A percentile compares a stretch with the other conserved stretches of the same genome.
phyloP scores from a whole-genome alignment of 1,284 basidiomycete species.

The Microbotryum lychnidis-dioicae region DNA sequence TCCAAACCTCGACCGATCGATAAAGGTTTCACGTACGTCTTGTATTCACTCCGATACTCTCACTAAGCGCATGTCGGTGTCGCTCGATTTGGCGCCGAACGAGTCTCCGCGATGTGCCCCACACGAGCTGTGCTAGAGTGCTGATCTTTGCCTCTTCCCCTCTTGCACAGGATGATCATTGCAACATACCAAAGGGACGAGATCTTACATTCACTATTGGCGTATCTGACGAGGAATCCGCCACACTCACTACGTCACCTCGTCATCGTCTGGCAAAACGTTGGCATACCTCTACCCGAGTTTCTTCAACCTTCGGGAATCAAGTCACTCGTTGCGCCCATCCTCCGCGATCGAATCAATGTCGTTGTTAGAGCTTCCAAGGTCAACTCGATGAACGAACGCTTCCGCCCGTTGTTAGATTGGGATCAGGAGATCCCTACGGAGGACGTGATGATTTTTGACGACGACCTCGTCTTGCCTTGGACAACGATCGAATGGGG shows the following conservation, averaged over 20 bases:
- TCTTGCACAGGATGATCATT: constrained; percentile 25
- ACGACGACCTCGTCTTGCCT: constrained; percentile 30
- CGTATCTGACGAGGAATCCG: constrained; percentile 22
- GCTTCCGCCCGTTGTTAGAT: constrained; percentile 21
- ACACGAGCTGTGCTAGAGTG: no score
- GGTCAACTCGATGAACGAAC: constrained; percentile 33
- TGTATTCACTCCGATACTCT: not conserved
- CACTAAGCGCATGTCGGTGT: not conserved
- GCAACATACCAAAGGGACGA: constrained; percentile 28
- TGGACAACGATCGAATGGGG: constrained; percentile 28
- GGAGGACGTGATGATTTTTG: constrained; percentile 28
- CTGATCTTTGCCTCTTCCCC: not conserved
- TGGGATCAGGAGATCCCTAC: constrained; percentile 24
- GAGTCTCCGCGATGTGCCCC: no score
- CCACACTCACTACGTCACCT: constrained; percentile 26
- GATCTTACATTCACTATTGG: constrained; percentile 15
- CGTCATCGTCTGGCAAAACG: constrained; percentile 32
- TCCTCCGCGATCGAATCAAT: not conserved
- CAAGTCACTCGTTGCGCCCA: not conserved
- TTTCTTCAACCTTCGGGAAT: constrained; percentile 16
- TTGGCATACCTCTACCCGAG: constrained; percentile 15
- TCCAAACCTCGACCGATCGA: not conserved
- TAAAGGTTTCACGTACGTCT: constrained; percentile 23
- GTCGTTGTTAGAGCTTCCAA: constrained; percentile 21
- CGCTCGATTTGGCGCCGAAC: not conserved